phyloP scores from a whole-genome alignment of 2,329 filamentous ascomycete species.

The Colletotrichum phormii region DNA sequence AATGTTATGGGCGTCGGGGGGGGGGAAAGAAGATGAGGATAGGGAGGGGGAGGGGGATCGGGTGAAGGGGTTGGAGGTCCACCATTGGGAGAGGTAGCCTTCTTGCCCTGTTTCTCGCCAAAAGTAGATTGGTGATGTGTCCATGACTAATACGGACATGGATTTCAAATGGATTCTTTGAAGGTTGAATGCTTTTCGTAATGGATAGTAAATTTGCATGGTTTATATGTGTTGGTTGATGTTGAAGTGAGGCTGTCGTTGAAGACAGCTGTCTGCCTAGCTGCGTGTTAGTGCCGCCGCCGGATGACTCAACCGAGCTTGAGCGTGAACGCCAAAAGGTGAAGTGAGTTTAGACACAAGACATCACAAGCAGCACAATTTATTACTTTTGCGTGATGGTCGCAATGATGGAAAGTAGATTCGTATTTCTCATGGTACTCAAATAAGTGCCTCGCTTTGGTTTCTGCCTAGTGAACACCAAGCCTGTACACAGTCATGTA shows the following conservation, averaged over 20 bases:
- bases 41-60: slow-evolving; percentile 57
- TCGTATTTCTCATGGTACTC: neutral
- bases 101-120: slow-evolving; percentile 59
- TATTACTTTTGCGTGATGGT: neutral
- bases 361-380: neutral
- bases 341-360: neutral
- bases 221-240: neutral
- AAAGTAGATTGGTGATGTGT: slow-evolving; percentile 52
- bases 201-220: neutral
- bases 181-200: neutral
- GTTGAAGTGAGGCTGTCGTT: neutral
- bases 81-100: slow-evolving; percentile 75
- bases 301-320: slow-evolving; percentile 24
- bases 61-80: slow-evolving; percentile 46
- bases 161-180: neutral
- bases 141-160: neutral
- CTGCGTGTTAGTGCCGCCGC: neutral
- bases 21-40: slow-evolving; percentile 55
- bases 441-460: neutral
- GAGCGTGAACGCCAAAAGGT: neutral
- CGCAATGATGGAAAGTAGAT: neutral
- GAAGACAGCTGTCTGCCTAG: slow-evolving; percentile 11
- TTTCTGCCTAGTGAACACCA: no score
- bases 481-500: no score
- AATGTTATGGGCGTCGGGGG: slow-evolving; percentile 51